Percentiles rank a stretch among this genome's conserved stretches.
Conservation (phyloP, 805 yeast genomes). For the Wickerhamomyces tratensis region DNA sequence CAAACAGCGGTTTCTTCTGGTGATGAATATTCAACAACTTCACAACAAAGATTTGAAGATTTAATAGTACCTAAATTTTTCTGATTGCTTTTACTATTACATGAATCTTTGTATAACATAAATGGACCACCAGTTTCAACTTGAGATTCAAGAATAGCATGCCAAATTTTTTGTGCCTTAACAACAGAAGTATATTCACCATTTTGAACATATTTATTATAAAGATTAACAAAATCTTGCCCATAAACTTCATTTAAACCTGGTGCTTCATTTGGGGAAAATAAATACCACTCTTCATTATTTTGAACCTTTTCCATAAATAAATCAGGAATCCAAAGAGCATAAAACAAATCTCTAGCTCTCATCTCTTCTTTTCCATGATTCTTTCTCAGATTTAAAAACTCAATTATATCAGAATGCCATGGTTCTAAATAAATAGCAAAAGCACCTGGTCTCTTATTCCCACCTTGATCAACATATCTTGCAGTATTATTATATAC, state of each 20-base stretch:
- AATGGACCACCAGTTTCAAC: conserved; percentile 96
- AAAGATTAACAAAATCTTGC: conserved; percentile 67
- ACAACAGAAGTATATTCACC: conserved; percentile 55
- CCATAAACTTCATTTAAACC: conserved; percentile 81
- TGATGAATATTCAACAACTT: conserved; percentile 84
- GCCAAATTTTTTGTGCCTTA: conserved; percentile 88
- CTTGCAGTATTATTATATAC: conserved; percentile 95
- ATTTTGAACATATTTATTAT: conserved; percentile 62
- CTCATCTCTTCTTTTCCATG: conserved; percentile 92
- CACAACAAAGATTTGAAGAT: conserved; percentile 91
- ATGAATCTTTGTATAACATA: conserved; percentile 87
- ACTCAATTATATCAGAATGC: conserved; percentile 89
- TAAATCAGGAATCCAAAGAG: conserved; percentile 90
- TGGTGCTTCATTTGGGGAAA: conserved; percentile 84
- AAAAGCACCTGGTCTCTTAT: conserved; percentile 96
- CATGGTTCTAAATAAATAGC: conserved; percentile 93
- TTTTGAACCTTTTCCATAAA: conserved; percentile 86
- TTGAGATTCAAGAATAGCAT: conserved; percentile 81
- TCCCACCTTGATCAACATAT: conserved; percentile 97
- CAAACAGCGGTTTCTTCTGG: conserved; percentile 95
- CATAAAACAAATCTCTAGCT: conserved; percentile 89
- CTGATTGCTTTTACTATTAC: conserved; percentile 83
- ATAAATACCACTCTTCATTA: conserved; percentile 77
- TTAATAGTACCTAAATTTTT: conserved; percentile 87
- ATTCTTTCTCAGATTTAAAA: conserved; percentile 79